A percentile compares a stretch with the other conserved stretches of the same genome.
Conservation (phyloP, 495 filamentous ascomycete genomes). For the Penicillium paxilli region DNA sequence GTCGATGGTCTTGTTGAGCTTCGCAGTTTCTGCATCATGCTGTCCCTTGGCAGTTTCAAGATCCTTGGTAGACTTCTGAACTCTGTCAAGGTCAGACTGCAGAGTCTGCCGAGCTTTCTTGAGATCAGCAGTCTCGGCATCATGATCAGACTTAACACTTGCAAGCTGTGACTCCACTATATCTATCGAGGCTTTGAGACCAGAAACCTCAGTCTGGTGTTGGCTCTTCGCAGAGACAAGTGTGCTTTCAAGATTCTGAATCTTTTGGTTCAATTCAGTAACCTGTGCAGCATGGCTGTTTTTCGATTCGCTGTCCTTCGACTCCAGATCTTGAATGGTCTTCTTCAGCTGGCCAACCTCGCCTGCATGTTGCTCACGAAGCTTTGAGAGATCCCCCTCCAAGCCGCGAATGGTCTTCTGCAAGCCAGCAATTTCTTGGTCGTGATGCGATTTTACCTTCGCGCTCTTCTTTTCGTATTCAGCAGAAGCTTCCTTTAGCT, state of each 20-base stretch:
- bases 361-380: constrained; percentile 49
- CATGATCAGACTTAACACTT: constrained; percentile 52
- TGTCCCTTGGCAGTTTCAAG: constrained; percentile 54
- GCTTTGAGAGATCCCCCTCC: constrained; percentile 61
- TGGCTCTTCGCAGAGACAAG: constrained; percentile 53
- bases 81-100: constrained; percentile 53
- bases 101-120: constrained; percentile 53
- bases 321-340: constrained; percentile 55
- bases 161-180: constrained; percentile 58
- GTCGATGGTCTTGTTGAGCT: constrained; percentile 56
- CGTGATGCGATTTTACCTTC: constrained; percentile 51
- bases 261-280: constrained; percentile 54
- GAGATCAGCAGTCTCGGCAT: constrained; percentile 58
- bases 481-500: constrained; percentile 49
- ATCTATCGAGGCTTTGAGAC: constrained; percentile 54
- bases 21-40: constrained; percentile 60
- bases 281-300: constrained; percentile 55
- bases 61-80: constrained; percentile 54
- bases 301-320: constrained; percentile 53
- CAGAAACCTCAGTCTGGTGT: constrained; percentile 61
- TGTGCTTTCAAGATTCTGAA: constrained; percentile 57
- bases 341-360: constrained; percentile 59
- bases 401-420: constrained; percentile 58
- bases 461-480: constrained; percentile 48
- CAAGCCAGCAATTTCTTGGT: constrained; percentile 63